Conservation (phyloP, 306 rosid species). For the Heteromeles arbutifolia region DNA sequence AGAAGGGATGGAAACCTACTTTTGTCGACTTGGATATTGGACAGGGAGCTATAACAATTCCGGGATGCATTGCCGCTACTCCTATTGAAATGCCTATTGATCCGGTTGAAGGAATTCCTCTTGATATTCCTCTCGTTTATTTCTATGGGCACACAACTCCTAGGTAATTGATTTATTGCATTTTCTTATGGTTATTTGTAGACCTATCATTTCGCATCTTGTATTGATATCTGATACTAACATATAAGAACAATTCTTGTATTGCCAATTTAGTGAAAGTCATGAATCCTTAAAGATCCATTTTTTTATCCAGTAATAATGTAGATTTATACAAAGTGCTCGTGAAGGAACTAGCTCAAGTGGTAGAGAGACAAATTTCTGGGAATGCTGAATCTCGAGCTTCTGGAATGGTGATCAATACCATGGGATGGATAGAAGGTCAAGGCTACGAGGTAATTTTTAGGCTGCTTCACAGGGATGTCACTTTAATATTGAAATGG, state of each 20-base stretch:
- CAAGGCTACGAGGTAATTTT: slow-evolving; percentile 80
- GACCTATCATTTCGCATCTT: neutral
- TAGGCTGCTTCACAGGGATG: neutral
- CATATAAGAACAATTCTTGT: neutral
- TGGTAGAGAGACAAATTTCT: slow-evolving; percentile 76
- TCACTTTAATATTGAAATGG: neutral
- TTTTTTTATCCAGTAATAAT: slow-evolving; percentile 50
- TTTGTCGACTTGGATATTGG: slow-evolving; percentile 94
- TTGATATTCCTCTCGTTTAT: slow-evolving; percentile 91
- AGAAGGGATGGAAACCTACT: slow-evolving; percentile 92
- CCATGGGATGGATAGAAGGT: slow-evolving; percentile 99
- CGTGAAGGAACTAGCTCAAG: slow-evolving; percentile 82
- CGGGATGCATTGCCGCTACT: slow-evolving; percentile 92
- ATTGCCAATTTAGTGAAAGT: neutral
- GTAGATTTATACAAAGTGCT: slow-evolving; percentile 81
- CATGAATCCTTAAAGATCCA: neutral
- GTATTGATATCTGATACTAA: neutral
- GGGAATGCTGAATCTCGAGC: slow-evolving; percentile 85
- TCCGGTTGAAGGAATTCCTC: slow-evolving; percentile 92
- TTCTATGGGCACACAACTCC: slow-evolving; percentile 84
- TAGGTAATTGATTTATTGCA: slow-evolving; percentile 32
- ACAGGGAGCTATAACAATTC: slow-evolving; percentile 88
- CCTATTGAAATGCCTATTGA: slow-evolving; percentile 96
- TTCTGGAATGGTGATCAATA: slow-evolving; percentile 95
- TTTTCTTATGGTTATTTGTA: neutral